Conservation (phyloP, 495 filamentous ascomycete genomes). For the Hypoxylon perforatum region DNA sequence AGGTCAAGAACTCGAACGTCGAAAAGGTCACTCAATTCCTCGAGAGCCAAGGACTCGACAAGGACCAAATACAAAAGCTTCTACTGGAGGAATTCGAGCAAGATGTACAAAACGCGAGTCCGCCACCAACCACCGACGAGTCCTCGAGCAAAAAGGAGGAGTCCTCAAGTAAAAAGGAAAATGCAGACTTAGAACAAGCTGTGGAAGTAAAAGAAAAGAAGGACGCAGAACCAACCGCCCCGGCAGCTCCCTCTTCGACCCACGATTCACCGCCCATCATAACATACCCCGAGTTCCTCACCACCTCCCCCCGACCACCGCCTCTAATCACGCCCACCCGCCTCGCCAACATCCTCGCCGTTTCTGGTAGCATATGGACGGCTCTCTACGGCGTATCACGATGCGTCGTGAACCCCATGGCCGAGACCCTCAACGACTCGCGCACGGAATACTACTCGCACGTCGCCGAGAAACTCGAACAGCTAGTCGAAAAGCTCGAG, state of each 20-base stretch:
- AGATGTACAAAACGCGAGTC: constrained; percentile 43
- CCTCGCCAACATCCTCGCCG: constrained; percentile 81
- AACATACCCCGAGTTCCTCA: constrained; percentile 96
- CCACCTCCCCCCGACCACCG: constrained; percentile 66
- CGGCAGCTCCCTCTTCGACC: constrained; percentile 31
- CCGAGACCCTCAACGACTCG: constrained; percentile 75
- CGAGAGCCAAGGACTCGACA: constrained; percentile 77
- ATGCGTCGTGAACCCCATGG: constrained; percentile 86
- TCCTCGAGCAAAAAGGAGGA: constrained; percentile 27
- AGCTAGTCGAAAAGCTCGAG: constrained; percentile 80
- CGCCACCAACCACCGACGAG: constrained; percentile 26
- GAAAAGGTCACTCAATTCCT: constrained; percentile 84
- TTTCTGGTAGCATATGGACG: constrained; percentile 74
- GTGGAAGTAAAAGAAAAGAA: constrained; percentile 23
- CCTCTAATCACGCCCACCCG: constrained; percentile 81
- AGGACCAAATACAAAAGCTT: constrained; percentile 74
- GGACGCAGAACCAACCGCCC: constrained; percentile 13
- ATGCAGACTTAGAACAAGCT: constrained; percentile 1
- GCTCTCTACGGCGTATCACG: constrained; percentile 84
- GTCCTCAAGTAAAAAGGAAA: constrained; percentile 12
- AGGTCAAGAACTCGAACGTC: constrained; percentile 73
- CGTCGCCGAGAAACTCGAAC: constrained; percentile 69
- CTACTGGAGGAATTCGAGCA: constrained; percentile 60
- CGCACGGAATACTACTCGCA: constrained; percentile 83
- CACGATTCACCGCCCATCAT: constrained; percentile 84